These are phyloP conservation scores for Populus simonii DNA, from an alignment of 345 rosid species.

Conservation along the genomic window DNA sequence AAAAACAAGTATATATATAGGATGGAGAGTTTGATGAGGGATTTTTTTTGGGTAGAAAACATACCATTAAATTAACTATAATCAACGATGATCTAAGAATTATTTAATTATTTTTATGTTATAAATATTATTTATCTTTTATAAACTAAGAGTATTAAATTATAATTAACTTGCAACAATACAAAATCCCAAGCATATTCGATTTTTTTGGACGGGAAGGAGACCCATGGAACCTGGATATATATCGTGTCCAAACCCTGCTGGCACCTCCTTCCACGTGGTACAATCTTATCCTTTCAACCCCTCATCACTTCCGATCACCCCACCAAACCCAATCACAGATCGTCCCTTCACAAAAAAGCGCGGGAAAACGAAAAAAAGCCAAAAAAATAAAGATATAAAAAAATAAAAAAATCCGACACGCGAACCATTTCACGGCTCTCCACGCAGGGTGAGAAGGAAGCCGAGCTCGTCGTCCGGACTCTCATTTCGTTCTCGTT, in stretches of 20 bases:
- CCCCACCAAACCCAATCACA: background rate
- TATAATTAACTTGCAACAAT: too few species aligned
- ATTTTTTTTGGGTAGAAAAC: too few species aligned
- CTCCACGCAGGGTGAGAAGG: background rate
- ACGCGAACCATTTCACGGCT: background rate
- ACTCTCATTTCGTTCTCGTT: background rate
- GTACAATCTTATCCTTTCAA: background rate
- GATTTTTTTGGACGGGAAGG: too few species aligned
- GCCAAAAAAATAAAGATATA: background rate
- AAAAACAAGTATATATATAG: too few species aligned
- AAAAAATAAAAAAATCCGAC: background rate
- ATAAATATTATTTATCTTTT: too few species aligned
- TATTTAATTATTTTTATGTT: too few species aligned
- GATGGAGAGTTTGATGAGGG: too few species aligned
- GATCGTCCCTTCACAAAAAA: constrained; percentile 38
- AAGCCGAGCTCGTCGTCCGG: background rate
- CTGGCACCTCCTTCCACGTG: constrained; percentile 6
- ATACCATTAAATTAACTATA: too few species aligned
- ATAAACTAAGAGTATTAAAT: too few species aligned
- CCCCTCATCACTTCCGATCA: constrained; percentile 3
- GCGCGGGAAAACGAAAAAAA: constrained; percentile 35
- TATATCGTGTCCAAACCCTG: too few species aligned
- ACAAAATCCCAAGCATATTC: too few species aligned
- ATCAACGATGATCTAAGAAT: too few species aligned
- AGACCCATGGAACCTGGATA: background rate